Percentiles rank a stretch among this genome's conserved stretches.
Conservation (phyloP, 257 asterid species). For the Jaltomata sinuosa region DNA sequence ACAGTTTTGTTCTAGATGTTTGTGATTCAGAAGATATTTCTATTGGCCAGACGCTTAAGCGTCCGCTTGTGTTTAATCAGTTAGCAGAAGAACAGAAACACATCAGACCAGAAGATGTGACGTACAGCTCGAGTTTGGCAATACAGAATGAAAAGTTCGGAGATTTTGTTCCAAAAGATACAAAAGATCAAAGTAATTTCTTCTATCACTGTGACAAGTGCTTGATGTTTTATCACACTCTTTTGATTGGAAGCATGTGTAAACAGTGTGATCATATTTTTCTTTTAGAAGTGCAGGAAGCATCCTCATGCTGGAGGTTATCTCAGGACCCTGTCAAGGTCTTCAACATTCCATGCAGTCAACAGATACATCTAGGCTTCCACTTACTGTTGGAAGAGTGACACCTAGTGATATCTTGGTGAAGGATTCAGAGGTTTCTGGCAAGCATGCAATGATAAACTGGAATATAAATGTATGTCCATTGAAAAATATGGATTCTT, state of each 20-base stretch:
- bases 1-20: conserved; percentile 78
- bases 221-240: background rate
- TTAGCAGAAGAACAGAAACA: conserved; percentile 13
- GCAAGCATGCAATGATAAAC: conserved; percentile 87
- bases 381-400: conserved; percentile 89
- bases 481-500: conserved; percentile 3
- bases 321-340: conserved; percentile 85
- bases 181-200: conserved; percentile 60
- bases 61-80: conserved; percentile 19
- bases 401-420: conserved; percentile 66
- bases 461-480: conserved; percentile 75
- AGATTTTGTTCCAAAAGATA: conserved; percentile 23
- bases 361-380: conserved; percentile 52
- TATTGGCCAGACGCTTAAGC: conserved; percentile 31
- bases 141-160: conserved; percentile 10
- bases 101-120: conserved; percentile 20
- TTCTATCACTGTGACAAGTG: conserved; percentile 17
- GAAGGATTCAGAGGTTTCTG: conserved; percentile 91
- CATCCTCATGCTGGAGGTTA: conserved; percentile 75
- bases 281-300: conserved; percentile 97
- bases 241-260: conserved; percentile 28
- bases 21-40: conserved; percentile 53
- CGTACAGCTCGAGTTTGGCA: conserved; percentile 11
- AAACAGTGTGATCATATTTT: conserved; percentile 58
- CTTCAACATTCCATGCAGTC: conserved; percentile 54